These are phyloP conservation scores for Penicillium sp. DNA, from an alignment of 2,329 filamentous ascomycete species.

Conservation along the genomic window DNA sequence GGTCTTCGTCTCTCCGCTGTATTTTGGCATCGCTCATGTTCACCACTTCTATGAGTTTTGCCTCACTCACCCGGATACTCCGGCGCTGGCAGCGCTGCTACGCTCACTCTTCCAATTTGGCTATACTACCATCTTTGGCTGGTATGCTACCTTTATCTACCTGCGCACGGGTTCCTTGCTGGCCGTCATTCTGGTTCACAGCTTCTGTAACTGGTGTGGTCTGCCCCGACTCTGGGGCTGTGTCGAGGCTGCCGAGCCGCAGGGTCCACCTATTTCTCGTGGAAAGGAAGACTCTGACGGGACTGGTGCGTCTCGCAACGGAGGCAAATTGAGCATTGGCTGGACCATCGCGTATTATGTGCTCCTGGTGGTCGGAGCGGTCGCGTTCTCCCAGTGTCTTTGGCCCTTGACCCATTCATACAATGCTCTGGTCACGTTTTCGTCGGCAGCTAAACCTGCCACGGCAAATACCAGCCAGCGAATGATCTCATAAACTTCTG, in stretches of 20 bases:
- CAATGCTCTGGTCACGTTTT: conserved; percentile 36
- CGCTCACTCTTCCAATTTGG: conserved; percentile 79
- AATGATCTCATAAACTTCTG: neutral
- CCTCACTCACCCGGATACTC: conserved; percentile 70
- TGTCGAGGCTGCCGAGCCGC: conserved; percentile 55
- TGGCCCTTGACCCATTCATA: conserved; percentile 66
- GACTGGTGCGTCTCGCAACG: conserved; percentile 22
- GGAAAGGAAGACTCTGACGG: conserved; percentile 42
- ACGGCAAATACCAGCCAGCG: neutral
- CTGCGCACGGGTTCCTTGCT: conserved; percentile 79
- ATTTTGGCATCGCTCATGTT: conserved; percentile 89
- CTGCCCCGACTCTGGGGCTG: conserved; percentile 81
- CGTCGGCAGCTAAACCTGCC: conserved; percentile 2
- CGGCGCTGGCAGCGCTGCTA: conserved; percentile 61
- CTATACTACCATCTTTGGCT: conserved; percentile 91
- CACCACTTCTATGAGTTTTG: conserved; percentile 97
- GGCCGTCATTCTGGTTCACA: conserved; percentile 72
- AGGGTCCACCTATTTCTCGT: conserved; percentile 33
- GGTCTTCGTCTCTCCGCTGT: conserved; percentile 77
- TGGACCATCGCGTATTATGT: conserved; percentile 82
- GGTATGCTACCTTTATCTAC: conserved; percentile 86
- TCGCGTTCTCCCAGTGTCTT: conserved; percentile 68
- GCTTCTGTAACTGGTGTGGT: conserved; percentile 91
- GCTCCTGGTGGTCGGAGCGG: conserved; percentile 68
- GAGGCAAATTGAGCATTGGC: conserved; percentile 38